A percentile compares a stretch with the other conserved stretches of the same genome.
These are phyloP conservation scores for Amesomyces nigricolor DNA, from an alignment of 2,329 filamentous ascomycete genomes.

Conservation along the genomic window DNA sequence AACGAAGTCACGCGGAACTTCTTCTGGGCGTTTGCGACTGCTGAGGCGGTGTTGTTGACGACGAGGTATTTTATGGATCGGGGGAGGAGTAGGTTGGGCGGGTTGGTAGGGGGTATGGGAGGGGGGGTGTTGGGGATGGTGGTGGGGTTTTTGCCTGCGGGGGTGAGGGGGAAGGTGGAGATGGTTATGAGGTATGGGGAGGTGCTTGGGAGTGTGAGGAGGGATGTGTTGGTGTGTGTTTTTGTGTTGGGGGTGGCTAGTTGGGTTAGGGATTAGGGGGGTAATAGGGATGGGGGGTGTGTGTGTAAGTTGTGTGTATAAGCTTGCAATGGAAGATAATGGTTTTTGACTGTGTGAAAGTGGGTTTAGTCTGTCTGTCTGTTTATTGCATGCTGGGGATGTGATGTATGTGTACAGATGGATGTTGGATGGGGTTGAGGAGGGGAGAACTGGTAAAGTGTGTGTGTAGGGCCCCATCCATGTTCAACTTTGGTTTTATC, in stretches of 20 bases:
- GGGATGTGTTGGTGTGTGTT: slow-evolving; percentile 68
- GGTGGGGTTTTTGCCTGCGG: slow-evolving; percentile 60
- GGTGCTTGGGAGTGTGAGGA: slow-evolving; percentile 66
- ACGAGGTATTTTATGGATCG: slow-evolving; percentile 66
- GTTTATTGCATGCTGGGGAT: too few species aligned
- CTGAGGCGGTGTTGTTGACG: slow-evolving; percentile 66
- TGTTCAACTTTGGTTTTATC: too few species aligned
- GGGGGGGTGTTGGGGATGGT: slow-evolving; percentile 59
- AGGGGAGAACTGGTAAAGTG: too few species aligned
- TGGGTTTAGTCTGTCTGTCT: too few species aligned
- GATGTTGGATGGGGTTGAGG: too few species aligned
- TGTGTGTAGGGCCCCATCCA: too few species aligned
- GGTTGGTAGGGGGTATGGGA: slow-evolving; percentile 38
- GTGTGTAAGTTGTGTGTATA: too few species aligned
- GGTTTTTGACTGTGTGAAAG: too few species aligned
- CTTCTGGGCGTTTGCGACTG: slow-evolving; percentile 77
- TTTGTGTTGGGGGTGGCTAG: slow-evolving; percentile 63
- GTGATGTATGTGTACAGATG: too few species aligned
- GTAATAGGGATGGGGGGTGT: too few species aligned
- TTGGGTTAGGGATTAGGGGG: slow-evolving; percentile 38
- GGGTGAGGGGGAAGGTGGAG: slow-evolving; percentile 56
- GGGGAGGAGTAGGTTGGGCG: slow-evolving; percentile 32
- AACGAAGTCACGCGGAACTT: slow-evolving; percentile 43
- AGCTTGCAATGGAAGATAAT: too few species aligned
- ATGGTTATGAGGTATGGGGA: slow-evolving; percentile 60